Evolutionary conservation across 495 filamentous ascomycete species (phyloP), one percentile per base, ranked within the genome.

Genomic region (Aspergillus bertholletiae): DNA sequence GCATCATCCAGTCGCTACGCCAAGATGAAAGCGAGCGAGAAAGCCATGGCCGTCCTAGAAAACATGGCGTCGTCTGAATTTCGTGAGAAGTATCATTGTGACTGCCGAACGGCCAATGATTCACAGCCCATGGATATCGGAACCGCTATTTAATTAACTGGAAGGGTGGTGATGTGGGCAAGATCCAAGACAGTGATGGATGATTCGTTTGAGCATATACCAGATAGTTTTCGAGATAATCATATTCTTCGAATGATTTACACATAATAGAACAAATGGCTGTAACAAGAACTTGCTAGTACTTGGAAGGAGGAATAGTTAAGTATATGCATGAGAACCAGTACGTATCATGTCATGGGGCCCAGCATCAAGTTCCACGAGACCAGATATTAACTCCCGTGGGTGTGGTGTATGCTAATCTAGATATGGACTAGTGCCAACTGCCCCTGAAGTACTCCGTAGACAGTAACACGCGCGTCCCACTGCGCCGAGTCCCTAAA

Each of bases 1-100:
- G 83, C 83, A 0, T 78, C 74, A 7, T 90, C 84, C 46, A 77
- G 79, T 1, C 78, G 86, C 49, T 83, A 88, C 71, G 90, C 89
- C 0, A 92, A 89, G 66, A 66, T 89, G 15, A 83, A 79, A 37
- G 91, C 87, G 3, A 87, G 88, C 44, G 81, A 88, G 59, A 78
- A 78, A 46, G 89, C 89, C 0, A 55, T 90, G 47, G 57, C 72
- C 18, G 59, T 68, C 34, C 54, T 97, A 53, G 74, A 85, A 58
- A 78, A 72, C 0, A 63, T 95, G 54, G 65, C 69, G 2, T 67
- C 70, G 7, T 74, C 71, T 9, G 82, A 89, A 51, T 96, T 88
- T 53, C 76, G 79, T 46, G 60, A 53, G 48, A 74, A 65, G 50
- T 90, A 80, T 63, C 64, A 72, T 4, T 97, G 92, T 52, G 65